Percentiles rank a stretch among this genome's conserved stretches.
These are phyloP conservation scores for Xylaria sp. DNA, from an alignment of 2,329 filamentous ascomycete genomes.

Conservation along the genomic window DNA sequence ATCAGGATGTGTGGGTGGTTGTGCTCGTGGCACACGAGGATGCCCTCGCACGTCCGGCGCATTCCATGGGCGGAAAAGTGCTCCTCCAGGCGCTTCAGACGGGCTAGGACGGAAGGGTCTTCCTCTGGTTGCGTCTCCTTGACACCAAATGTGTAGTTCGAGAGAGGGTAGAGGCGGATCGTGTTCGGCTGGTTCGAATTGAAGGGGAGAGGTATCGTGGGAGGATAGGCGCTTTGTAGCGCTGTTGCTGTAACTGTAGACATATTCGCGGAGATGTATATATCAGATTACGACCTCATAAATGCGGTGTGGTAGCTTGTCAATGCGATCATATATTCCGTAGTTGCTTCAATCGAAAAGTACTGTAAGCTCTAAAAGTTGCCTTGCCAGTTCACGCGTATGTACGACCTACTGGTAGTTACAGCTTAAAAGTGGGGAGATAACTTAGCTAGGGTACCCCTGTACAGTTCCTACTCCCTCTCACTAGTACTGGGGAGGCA, in stretches of 20 bases:
- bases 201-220: slow-evolving; percentile 84
- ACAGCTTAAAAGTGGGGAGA: too few species aligned
- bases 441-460: too few species aligned
- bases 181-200: slow-evolving; percentile 89
- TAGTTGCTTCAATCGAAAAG: background rate
- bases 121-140: slow-evolving; percentile 99
- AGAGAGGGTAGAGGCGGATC: slow-evolving; percentile 91
- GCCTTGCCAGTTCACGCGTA: too few species aligned
- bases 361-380: background rate
- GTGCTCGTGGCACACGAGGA: slow-evolving; percentile 98
- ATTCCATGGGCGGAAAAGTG: slow-evolving; percentile 94
- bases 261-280: slow-evolving; percentile 62
- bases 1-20: slow-evolving; percentile 99
- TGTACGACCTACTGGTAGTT: too few species aligned
- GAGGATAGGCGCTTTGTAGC: slow-evolving; percentile 81
- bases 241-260: slow-evolving; percentile 83
- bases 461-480: too few species aligned
- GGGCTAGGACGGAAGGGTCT: slow-evolving; percentile 92
- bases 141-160: slow-evolving; percentile 98
- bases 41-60: slow-evolving; percentile 96
- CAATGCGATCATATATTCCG: background rate
- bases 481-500: too few species aligned
- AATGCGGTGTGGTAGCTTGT: slow-evolving; percentile 5
- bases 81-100: slow-evolving; percentile 93
- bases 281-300: slow-evolving; percentile 16